Base-by-base conservation (phyloP, 2,329 filamentous ascomycete species). In the Diaporthe aspalathi region DNA sequence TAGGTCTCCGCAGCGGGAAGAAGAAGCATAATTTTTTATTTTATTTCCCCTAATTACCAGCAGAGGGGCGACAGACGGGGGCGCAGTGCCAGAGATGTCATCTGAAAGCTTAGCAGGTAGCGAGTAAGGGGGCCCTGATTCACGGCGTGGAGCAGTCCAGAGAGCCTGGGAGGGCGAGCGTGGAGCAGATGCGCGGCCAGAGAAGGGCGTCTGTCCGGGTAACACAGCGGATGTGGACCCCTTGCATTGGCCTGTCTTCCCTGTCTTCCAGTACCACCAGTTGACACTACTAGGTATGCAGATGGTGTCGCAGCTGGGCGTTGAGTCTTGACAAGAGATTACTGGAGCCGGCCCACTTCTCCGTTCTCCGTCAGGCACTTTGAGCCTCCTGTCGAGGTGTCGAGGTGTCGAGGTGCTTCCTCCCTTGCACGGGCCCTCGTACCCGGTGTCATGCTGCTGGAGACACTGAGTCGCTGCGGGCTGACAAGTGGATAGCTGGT, bases 101-200 rank as follows among this genome's bases (percentile, higher is more conserved):
- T 38, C 60, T 65, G 29, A 50, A 65, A 65, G 60, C 60, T 65
- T 65, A 65, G 49, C 60, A 65, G 60, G 60, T 65, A 38, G 60
- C 60, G 60, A 65, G 60, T 65, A 65, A 65, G 45, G 60, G 60
- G 60, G 45, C 60, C 60, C 60, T 65, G 60, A 65, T 50, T 50
- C 60, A 65, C 32, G 54, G 54, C 54, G 35, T 22, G 22, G 12
- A 40, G 53, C 47, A 49, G 35, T 20, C 22, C n/a, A 43, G 35
- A 24, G 35, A 35, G 22, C 17, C 35, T 8, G 54, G 27, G 32
- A 24, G 35, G 14, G 12, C 9, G 54, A n/a, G 54, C n/a, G 57
- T 20, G 49, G 27, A n/a, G 60, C 57, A 35, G 24, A 43, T 12
- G 38, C 57, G 29, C 32, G 32, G 53, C 11, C 32, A 56, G 32